Evolutionary conservation across 768 basidiomycete species (phyloP).

Genomic region (Astraeus odoratus): DNA sequence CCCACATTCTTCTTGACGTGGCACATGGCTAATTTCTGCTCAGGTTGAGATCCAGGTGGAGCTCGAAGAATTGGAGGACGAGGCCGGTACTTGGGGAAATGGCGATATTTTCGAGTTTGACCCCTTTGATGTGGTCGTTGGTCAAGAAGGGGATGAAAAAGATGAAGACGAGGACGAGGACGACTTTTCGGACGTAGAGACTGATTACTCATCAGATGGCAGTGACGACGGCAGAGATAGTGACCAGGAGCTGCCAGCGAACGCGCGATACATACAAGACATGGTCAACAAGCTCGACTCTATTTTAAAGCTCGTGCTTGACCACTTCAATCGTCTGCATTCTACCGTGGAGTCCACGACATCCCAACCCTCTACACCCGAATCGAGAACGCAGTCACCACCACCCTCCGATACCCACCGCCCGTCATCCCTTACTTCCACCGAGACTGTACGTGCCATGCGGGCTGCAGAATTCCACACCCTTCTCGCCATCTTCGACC

Average conservation of each 20-base stretch:
- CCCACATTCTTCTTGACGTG: neutral
- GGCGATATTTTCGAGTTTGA: slow-evolving; percentile 67
- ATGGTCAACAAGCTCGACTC: slow-evolving; percentile 92
- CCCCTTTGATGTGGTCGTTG: slow-evolving; percentile 77
- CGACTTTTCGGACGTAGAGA: slow-evolving; percentile 46
- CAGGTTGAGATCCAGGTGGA: slow-evolving; percentile 98
- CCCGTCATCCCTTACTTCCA: slow-evolving; percentile 17
- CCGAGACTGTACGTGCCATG: slow-evolving; percentile 31
- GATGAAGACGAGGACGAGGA: slow-evolving; percentile 49
- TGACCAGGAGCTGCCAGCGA: slow-evolving; percentile 33
- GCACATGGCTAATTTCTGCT: too few relatives aligned
- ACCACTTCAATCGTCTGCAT: slow-evolving; percentile 63
- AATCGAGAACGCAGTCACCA: neutral
- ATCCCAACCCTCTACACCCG: slow-evolving; percentile 6
- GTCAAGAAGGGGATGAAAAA: slow-evolving; percentile 63
- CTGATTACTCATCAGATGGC: slow-evolving; percentile 71
- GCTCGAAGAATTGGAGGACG: slow-evolving; percentile 76
- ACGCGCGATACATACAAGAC: slow-evolving; percentile 64
- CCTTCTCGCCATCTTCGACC: slow-evolving; percentile 89
- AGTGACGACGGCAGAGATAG: slow-evolving; percentile 42
- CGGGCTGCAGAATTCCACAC: slow-evolving; percentile 71
- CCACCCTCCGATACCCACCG: slow-evolving; percentile 16
- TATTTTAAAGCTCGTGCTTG: slow-evolving; percentile 77
- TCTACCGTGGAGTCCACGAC: slow-evolving; percentile 17
- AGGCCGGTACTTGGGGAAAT: slow-evolving; percentile 45